Evolutionary conservation across 108 stramenopile genomes (phyloP).

Genomic region (Skeletonema marinoi): DNA sequence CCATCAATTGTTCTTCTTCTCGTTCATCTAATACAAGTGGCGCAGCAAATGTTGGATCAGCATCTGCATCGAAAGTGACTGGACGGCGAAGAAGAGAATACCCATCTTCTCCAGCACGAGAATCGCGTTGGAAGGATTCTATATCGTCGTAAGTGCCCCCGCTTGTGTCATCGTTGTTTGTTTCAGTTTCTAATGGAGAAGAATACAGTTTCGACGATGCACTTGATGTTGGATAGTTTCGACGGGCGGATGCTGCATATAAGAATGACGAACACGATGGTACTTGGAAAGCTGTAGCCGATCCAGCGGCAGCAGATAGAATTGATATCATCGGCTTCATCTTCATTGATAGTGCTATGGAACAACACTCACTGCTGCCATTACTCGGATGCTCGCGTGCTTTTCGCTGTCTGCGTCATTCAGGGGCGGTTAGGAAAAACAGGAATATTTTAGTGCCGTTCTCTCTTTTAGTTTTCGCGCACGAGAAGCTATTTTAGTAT

Average conservation of each 20-base stretch:
- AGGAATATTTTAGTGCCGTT: no score
- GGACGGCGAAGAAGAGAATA: slow-evolving; percentile 78
- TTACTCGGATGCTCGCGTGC: no score
- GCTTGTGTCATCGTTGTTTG: neutral
- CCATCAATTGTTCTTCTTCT: neutral
- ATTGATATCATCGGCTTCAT: neutral
- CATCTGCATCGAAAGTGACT: slow-evolving; percentile 62
- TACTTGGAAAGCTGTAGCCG: neutral
- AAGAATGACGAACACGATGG: neutral
- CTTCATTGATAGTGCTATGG: neutral
- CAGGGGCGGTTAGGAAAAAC: no score
- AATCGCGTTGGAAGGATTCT: neutral
- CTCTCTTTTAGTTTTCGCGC: no score
- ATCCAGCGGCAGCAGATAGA: neutral
- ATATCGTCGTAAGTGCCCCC: neutral
- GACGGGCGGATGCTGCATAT: neutral
- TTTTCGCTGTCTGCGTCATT: no score
- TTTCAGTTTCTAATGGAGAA: neutral
- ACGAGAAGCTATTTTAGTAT: no score
- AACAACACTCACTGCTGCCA: no score
- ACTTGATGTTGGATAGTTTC: neutral
- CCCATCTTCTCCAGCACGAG: slow-evolving; percentile 72
- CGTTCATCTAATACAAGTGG: slow-evolving; percentile 52
- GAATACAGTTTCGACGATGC: neutral
- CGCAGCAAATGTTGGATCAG: slow-evolving; percentile 63